phyloP scores from a whole-genome alignment of 139 green algal genomes.

The Ettlia oleoabundans region DNA sequence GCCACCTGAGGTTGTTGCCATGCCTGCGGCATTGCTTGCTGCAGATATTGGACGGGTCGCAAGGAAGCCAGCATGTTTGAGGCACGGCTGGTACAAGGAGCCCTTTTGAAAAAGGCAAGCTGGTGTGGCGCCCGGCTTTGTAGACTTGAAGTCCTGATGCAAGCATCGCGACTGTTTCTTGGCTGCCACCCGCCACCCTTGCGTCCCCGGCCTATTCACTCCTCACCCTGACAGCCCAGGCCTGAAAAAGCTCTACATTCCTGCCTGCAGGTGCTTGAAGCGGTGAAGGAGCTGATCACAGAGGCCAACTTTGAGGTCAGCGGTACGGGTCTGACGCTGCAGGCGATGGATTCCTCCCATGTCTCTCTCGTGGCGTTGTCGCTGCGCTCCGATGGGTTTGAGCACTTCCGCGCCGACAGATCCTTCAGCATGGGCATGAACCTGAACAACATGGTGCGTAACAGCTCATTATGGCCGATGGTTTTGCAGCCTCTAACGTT shows the following conservation, averaged over 20 bases:
- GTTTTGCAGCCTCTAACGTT: too few relatives aligned
- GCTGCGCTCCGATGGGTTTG: slow-evolving; percentile 91
- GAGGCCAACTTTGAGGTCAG: slow-evolving; percentile 97
- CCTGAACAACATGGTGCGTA: slow-evolving; percentile 91
- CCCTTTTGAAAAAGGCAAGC: slow-evolving; percentile 72
- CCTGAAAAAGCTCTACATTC: not conserved
- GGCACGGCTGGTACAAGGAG: slow-evolving; percentile 70
- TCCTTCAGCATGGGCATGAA: slow-evolving; percentile 90
- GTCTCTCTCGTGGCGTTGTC: slow-evolving; percentile 88
- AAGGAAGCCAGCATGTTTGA: slow-evolving; percentile 74
- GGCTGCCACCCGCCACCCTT: too few relatives aligned
- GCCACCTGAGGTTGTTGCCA: too few relatives aligned
- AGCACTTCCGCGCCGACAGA: slow-evolving; percentile 95
- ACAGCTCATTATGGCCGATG: too few relatives aligned
- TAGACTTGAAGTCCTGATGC: too few relatives aligned
- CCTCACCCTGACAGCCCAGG: not conserved
- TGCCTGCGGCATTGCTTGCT: not conserved
- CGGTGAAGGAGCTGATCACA: slow-evolving; percentile 93
- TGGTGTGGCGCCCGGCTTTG: not conserved
- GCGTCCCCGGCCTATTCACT: too few relatives aligned
- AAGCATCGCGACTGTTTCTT: not conserved
- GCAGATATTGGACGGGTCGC: not conserved
- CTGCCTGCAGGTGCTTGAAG: slow-evolving; percentile 81
- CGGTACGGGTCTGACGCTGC: slow-evolving; percentile 76
- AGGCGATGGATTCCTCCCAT: slow-evolving; percentile 96